Percentiles rank a stretch among this genome's conserved stretches.
Conservation (phyloP, 768 basidiomycete species). For the Suillus brevipes region DNA sequence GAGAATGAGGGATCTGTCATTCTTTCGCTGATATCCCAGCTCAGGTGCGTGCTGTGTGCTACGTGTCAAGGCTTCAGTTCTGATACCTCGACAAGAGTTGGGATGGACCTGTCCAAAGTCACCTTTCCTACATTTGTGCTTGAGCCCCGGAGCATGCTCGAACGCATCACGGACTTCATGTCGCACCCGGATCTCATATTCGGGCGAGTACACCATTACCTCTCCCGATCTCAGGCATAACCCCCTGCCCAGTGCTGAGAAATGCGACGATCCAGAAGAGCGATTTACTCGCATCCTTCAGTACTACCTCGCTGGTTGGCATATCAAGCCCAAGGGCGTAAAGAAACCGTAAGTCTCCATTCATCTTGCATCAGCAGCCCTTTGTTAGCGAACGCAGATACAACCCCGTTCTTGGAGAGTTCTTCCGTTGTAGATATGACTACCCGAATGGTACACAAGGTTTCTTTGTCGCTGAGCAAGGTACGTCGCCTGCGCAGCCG, state of each 20-base stretch:
- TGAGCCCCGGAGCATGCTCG: constrained; percentile 95
- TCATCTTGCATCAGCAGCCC: constrained; percentile 10
- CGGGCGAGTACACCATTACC: constrained; percentile 56
- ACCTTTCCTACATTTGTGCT: constrained; percentile 94
- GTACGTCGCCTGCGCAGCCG: constrained; percentile 36
- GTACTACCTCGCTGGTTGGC: constrained; percentile 99
- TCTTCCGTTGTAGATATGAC: constrained; percentile 94
- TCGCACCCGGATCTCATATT: constrained; percentile 97
- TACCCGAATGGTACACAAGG: constrained; percentile 91
- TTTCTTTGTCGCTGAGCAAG: constrained; percentile 97
- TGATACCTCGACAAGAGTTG: constrained; percentile 56
- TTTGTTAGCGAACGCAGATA: constrained; percentile 52
- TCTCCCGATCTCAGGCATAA: constrained; percentile 1
- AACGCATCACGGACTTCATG: constrained; percentile 99
- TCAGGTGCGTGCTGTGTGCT: constrained; percentile 52
- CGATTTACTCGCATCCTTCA: constrained; percentile 88
- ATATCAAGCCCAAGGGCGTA: constrained; percentile 98
- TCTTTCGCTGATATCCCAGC: constrained; percentile 82
- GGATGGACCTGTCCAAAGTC: constrained; percentile 96
- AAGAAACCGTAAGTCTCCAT: constrained; percentile 86
- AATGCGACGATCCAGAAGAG: constrained; percentile 82
- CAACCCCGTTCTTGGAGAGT: constrained; percentile 96
- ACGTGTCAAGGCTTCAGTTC: neutral
- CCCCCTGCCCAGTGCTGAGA: constrained; percentile 60
- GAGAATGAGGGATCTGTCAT: constrained; percentile 94